A percentile compares a stretch with the other conserved stretches of the same genome.
Evolutionary conservation across 2,329 filamentous ascomycete genomes (phyloP).

Genomic region (Aspergillus alliaceus): DNA sequence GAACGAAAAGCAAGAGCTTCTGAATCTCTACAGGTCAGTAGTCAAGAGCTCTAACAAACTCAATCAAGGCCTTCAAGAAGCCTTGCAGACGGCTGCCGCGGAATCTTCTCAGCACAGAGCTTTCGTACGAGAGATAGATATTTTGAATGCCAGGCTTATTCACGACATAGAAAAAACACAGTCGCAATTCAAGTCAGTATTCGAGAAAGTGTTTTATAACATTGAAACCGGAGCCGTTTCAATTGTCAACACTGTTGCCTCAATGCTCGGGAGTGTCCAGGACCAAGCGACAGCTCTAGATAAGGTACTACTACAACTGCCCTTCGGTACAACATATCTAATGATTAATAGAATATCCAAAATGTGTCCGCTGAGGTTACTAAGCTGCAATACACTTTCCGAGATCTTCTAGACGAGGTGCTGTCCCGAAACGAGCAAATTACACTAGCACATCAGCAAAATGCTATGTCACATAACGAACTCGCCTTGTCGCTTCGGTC

Average conservation of each 20-base stretch:
- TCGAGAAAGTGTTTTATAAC: slow-evolving; percentile 27
- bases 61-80: slow-evolving; percentile 33
- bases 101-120: slow-evolving; percentile 30
- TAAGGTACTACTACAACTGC: slow-evolving; percentile 17
- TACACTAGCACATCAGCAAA: slow-evolving; percentile 24
- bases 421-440: slow-evolving; percentile 29
- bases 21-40: slow-evolving; percentile 41
- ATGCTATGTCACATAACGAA: slow-evolving; percentile 27
- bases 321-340: neutral
- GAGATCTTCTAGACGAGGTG: slow-evolving; percentile 27
- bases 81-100: slow-evolving; percentile 30
- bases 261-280: slow-evolving; percentile 20
- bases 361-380: slow-evolving; percentile 24
- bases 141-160: slow-evolving; percentile 30
- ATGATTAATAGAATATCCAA: slow-evolving; percentile 31
- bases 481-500: slow-evolving; percentile 31
- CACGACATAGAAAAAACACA: slow-evolving; percentile 34
- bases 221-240: slow-evolving; percentile 25
- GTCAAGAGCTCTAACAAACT: slow-evolving; percentile 37
- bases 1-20: slow-evolving; percentile 53
- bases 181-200: slow-evolving; percentile 19
- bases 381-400: slow-evolving; percentile 26
- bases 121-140: slow-evolving; percentile 34
- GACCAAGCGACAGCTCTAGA: slow-evolving; percentile 17
- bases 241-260: slow-evolving; percentile 19